These are phyloP conservation scores for Friedmanniomyces endolithicus DNA, from an alignment of 495 filamentous ascomycete genomes.

Conservation along the genomic window DNA sequence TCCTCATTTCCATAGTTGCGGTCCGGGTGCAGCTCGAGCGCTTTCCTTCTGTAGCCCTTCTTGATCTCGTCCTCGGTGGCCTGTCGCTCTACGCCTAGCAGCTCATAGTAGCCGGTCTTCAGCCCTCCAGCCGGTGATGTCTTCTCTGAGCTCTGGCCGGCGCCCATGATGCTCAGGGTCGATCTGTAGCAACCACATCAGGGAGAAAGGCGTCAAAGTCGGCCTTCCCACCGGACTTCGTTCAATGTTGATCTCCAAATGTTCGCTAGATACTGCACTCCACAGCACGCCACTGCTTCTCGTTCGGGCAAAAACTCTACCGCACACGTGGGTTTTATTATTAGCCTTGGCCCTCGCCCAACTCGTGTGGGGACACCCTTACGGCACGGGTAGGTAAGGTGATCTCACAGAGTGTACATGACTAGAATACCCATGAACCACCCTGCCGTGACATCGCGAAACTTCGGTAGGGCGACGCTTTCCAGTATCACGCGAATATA, in stretches of 20 bases:
- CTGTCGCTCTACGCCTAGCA: conserved; percentile 58
- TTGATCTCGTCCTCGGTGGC: conserved; percentile 89
- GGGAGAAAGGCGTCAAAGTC: not conserved
- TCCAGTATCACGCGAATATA: too few species aligned
- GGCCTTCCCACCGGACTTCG: not conserved
- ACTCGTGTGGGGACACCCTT: too few species aligned
- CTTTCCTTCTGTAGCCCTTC: conserved; percentile 80
- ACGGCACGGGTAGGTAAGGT: too few species aligned
- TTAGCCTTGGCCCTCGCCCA: too few species aligned
- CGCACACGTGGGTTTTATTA: too few species aligned
- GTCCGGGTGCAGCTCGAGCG: conserved; percentile 88
- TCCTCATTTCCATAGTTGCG: conserved; percentile 82
- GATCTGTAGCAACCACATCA: not conserved
- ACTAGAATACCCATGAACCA: too few species aligned
- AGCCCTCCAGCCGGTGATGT: conserved; percentile 20
- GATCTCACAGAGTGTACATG: too few species aligned
- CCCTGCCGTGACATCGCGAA: not conserved
- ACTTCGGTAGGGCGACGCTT: not conserved
- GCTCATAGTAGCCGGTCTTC: conserved; percentile 86
- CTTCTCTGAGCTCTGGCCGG: conserved; percentile 53
- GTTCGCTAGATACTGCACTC: too few species aligned
- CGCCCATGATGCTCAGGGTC: conserved; percentile 49
- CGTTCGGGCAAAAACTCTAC: too few species aligned
- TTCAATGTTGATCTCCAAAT: too few species aligned
- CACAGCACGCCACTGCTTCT: too few species aligned